Evolutionary conservation across 2,329 filamentous ascomycete genomes (phyloP).

Genomic region (Leptographium radiaticola): DNA sequence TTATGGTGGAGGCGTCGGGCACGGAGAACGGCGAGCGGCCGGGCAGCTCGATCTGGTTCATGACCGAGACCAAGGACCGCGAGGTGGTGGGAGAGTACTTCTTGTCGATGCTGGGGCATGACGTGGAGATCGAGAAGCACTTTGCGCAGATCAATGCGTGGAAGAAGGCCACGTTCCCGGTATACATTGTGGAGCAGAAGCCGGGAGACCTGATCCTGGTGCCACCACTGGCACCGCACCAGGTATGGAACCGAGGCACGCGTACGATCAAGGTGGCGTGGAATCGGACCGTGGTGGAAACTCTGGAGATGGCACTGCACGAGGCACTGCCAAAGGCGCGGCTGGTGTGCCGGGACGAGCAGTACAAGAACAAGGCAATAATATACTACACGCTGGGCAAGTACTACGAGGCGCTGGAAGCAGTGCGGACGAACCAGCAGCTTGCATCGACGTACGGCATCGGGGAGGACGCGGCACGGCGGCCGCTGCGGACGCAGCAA

Average conservation of each 20-base stretch:
- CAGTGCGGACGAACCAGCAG: slow-evolving; percentile 33
- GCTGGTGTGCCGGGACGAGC: slow-evolving; percentile 89
- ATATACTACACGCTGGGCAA: slow-evolving; percentile 77
- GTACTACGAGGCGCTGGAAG: slow-evolving; percentile 52
- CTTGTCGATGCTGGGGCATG: slow-evolving; percentile 81
- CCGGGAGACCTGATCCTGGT: slow-evolving; percentile 88
- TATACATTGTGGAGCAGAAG: slow-evolving; percentile 83
- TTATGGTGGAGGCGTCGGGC: slow-evolving; percentile 88
- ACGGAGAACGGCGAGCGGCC: slow-evolving; percentile 61
- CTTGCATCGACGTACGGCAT: slow-evolving; percentile 31
- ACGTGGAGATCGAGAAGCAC: slow-evolving; percentile 93
- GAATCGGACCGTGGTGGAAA: slow-evolving; percentile 91
- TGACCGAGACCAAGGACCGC: slow-evolving; percentile 92
- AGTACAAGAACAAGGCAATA: slow-evolving; percentile 98
- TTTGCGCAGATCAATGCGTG: slow-evolving; percentile 93
- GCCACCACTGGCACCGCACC: slow-evolving; percentile 84
- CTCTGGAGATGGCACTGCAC: slow-evolving; percentile 68
- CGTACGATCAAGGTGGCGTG: slow-evolving; percentile 95
- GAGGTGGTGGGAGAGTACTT: slow-evolving; percentile 89
- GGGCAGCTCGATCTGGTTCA: slow-evolving; percentile 94
- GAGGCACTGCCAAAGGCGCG: slow-evolving; percentile 83
- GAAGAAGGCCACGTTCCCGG: slow-evolving; percentile 87
- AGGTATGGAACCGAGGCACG: slow-evolving; percentile 96
- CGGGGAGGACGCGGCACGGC: slow-evolving; percentile 28
- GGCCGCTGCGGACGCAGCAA: slow-evolving; percentile 39